Conservation (phyloP, 2,329 filamentous ascomycete species). For the Hysterium pulicare region DNA sequence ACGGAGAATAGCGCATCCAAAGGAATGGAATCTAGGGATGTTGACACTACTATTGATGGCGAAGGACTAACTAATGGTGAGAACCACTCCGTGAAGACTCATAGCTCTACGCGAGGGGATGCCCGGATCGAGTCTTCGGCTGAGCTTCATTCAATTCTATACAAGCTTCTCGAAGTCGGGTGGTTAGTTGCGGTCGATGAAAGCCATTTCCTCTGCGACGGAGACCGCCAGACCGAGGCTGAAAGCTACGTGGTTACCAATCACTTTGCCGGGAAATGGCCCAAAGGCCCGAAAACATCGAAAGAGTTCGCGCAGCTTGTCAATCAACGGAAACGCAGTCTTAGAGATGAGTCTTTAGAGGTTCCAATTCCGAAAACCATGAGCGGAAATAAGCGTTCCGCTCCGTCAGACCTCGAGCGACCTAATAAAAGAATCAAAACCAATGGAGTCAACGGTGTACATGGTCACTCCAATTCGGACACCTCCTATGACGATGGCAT, state of each 20-base stretch:
- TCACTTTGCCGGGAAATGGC: constrained; percentile 47
- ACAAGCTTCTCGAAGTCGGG: constrained; percentile 58
- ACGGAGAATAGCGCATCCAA: too few relatives aligned
- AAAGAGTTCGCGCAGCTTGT: constrained; percentile 59
- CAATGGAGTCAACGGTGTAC: constrained; percentile 18
- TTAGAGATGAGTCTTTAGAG: constrained; percentile 41
- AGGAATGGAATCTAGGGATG: background rate
- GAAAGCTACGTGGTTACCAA: constrained; percentile 59
- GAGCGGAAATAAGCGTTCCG: constrained; percentile 13
- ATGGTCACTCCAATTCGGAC: constrained; percentile 5
- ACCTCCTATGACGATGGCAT: constrained; percentile 20
- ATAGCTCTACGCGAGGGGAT: constrained; percentile 10
- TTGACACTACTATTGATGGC: constrained; percentile 12
- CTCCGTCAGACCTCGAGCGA: constrained; percentile 13
- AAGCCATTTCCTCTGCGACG: constrained; percentile 50
- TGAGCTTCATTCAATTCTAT: constrained; percentile 44
- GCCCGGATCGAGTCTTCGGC: constrained; percentile 35
- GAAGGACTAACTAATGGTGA: constrained; percentile 15
- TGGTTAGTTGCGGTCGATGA: constrained; percentile 62
- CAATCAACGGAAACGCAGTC: constrained; percentile 53
- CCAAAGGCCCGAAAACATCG: constrained; percentile 65
- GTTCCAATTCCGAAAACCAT: constrained; percentile 19
- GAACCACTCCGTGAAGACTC: constrained; percentile 2
- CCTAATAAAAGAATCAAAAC: constrained; percentile 31
- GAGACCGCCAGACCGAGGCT: constrained; percentile 57